These are phyloP conservation scores for Starmerella potacharoeniae DNA, from an alignment of 805 yeast genomes.

Conservation along the genomic window DNA sequence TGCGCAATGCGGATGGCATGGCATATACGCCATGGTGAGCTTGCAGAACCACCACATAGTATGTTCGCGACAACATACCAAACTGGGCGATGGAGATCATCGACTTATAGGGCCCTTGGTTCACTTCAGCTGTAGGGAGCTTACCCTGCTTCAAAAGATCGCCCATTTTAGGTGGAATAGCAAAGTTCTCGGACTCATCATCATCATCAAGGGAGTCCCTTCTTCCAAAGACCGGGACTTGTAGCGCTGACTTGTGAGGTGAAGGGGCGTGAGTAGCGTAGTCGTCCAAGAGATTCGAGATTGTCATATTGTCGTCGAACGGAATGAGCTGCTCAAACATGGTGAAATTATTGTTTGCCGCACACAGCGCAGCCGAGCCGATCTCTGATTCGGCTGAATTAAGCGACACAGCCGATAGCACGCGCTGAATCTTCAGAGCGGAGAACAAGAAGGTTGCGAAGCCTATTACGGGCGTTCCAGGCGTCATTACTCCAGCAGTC, in stretches of 20 bases:
- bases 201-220: neutral
- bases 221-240: neutral
- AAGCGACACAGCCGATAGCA: conserved; percentile 11
- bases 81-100: conserved; percentile 19
- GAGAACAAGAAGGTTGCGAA: conserved; percentile 18
- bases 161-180: conserved; percentile 13
- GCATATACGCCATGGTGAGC: conserved; percentile 16
- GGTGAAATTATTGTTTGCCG: conserved; percentile 9
- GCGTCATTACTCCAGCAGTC: neutral
- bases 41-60: conserved; percentile 19
- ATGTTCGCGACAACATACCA: conserved; percentile 9
- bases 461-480: conserved; percentile 8
- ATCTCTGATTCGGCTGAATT: conserved; percentile 13
- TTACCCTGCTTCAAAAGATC: neutral
- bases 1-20: conserved; percentile 18
- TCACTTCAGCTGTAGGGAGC: conserved; percentile 15
- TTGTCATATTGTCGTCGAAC: conserved; percentile 8
- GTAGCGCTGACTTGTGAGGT: neutral
- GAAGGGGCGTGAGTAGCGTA: neutral
- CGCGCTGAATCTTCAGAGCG: conserved; percentile 10
- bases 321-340: conserved; percentile 17
- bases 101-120: conserved; percentile 19
- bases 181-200: neutral
- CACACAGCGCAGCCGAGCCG: conserved; percentile 19
- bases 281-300: neutral